phyloP scores from a whole-genome alignment of 345 rosid genomes.

The Populus alba region DNA sequence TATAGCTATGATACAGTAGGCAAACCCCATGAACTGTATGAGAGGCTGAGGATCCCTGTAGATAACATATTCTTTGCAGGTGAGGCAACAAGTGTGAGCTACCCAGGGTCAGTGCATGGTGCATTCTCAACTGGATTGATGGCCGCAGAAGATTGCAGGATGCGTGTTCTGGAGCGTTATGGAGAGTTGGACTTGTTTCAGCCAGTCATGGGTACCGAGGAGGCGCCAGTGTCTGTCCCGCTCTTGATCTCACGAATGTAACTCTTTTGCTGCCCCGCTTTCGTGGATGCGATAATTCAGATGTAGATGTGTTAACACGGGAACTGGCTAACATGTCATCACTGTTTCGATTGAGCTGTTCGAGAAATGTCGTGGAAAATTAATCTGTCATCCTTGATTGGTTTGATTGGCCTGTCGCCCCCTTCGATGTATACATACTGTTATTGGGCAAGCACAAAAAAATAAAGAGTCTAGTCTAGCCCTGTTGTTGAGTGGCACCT shows the following conservation, averaged over 20 bases:
- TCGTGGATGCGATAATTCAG: neutral
- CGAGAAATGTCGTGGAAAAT: neutral
- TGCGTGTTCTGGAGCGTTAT: slow-evolving; percentile 85
- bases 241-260: slow-evolving; percentile 81
- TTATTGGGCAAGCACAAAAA: neutral
- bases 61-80: slow-evolving; percentile 97
- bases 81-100: slow-evolving; percentile 78
- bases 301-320: slow-evolving; percentile 14
- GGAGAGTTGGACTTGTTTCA: slow-evolving; percentile 79
- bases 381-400: neutral
- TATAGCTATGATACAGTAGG: slow-evolving; percentile 86
- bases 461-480: neutral
- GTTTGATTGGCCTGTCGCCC: neutral
- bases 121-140: slow-evolving; percentile 80
- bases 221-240: slow-evolving; percentile 58
- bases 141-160: slow-evolving; percentile 93
- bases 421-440: neutral
- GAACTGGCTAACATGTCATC: slow-evolving; percentile 19
- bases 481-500: neutral
- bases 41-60: slow-evolving; percentile 75
- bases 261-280: neutral
- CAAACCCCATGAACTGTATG: slow-evolving; percentile 79
- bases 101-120: slow-evolving; percentile 86
- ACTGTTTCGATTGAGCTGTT: slow-evolving; percentile 8
- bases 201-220: slow-evolving; percentile 66